These are phyloP conservation scores for Russula sp. DNA, from an alignment of 768 basidiomycete species.

Conservation along the genomic window DNA sequence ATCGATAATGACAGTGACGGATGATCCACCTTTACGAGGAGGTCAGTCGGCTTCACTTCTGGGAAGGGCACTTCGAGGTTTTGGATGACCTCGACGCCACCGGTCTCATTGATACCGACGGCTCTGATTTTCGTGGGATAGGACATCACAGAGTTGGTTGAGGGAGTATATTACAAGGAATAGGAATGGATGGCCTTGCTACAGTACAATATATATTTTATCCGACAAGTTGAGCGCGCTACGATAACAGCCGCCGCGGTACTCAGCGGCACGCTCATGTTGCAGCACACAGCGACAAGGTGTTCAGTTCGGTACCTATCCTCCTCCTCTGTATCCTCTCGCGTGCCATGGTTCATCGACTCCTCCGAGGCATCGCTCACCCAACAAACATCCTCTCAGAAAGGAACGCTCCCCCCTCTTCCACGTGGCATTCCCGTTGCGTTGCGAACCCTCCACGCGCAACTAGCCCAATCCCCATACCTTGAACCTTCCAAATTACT, in stretches of 20 bases:
- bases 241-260: no score
- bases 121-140: constrained; percentile 65
- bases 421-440: constrained; percentile 54
- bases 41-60: constrained; percentile 53
- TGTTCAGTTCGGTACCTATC: constrained; percentile 7
- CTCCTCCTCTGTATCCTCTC: constrained; percentile 4
- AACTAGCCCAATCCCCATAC: constrained; percentile 61
- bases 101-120: constrained; percentile 68
- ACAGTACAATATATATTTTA: no score
- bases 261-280: neutral
- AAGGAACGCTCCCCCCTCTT: constrained; percentile 38
- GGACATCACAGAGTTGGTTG: constrained; percentile 37
- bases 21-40: constrained; percentile 47
- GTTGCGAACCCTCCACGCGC: constrained; percentile 54
- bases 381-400: constrained; percentile 32
- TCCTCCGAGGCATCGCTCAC: constrained; percentile 34
- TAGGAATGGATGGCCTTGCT: no score
- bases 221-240: no score
- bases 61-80: constrained; percentile 67
- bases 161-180: no score
- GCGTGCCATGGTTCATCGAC: constrained; percentile 69
- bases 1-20: neutral
- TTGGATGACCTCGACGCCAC: constrained; percentile 76
- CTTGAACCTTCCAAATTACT: constrained; percentile 59
- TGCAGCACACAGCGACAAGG: constrained; percentile 7